Conservation (phyloP, 371 early-diverging fungal genomes). For the Mortierella sp. region DNA sequence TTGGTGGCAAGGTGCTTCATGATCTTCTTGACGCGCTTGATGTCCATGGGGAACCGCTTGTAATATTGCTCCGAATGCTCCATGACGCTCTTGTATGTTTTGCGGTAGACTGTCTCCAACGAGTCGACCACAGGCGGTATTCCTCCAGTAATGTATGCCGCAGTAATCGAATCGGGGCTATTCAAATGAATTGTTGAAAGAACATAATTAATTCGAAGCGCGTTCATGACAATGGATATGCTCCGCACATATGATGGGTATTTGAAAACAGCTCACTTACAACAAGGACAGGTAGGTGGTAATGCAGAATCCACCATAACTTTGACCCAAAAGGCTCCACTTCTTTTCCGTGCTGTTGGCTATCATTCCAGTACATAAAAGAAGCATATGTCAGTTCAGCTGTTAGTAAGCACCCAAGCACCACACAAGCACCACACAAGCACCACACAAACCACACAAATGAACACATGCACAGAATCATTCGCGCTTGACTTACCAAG, state of each 20-base stretch:
- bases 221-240: not conserved
- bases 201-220: not conserved
- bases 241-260: not conserved
- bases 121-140: conserved; percentile 76
- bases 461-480: not conserved
- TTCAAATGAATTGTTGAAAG: not conserved
- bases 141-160: conserved; percentile 80
- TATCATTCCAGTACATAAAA: conserved; percentile 4
- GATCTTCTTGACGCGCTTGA: conserved; percentile 73
- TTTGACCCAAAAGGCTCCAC: conserved; percentile 75
- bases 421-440: too few species aligned
- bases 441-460: too few species aligned
- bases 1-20: conserved; percentile 65
- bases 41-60: conserved; percentile 72
- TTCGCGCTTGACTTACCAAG: conserved; percentile 36
- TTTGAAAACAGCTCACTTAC: conserved; percentile 56
- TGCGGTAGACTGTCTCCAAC: conserved; percentile 75
- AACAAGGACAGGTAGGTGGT: conserved; percentile 79
- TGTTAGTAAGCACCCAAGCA: not conserved
- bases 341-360: conserved; percentile 52
- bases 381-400: not conserved
- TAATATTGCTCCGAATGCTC: conserved; percentile 76
- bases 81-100: conserved; percentile 72
- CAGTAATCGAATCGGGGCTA: conserved; percentile 75
- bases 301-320: conserved; percentile 83